phyloP scores from a whole-genome alignment of 1,284 basidiomycete genomes.

The Ceratobasidium sp. region DNA sequence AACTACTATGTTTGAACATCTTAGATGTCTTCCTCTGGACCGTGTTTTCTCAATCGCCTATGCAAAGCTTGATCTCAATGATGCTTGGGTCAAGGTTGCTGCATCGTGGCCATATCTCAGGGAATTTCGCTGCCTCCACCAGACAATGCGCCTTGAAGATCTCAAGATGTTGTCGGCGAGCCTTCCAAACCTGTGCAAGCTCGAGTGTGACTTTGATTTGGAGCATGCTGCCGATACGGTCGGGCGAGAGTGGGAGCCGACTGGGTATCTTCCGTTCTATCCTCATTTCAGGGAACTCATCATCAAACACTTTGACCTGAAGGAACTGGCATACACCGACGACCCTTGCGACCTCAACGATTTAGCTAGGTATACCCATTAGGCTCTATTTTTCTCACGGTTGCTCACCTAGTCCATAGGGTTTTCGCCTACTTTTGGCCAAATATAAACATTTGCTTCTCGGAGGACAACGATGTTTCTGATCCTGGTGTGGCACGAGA shows the following conservation, averaged over 20 bases:
- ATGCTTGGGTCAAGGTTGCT: not conserved
- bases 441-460: not conserved
- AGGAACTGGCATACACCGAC: not conserved
- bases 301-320: not conserved
- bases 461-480: not conserved
- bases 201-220: not conserved
- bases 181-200: not conserved
- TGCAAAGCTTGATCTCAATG: not conserved
- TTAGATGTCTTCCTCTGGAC: not conserved
- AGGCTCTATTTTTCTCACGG: not conserved
- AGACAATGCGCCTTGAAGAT: not conserved
- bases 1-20: not conserved
- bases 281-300: not conserved
- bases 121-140: not conserved
- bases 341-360: not conserved
- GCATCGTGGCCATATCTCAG: not conserved
- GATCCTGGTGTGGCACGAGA: not conserved
- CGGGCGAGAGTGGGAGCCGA: not conserved
- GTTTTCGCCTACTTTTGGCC: conserved; percentile 11
- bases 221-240: not conserved
- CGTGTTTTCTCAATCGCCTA: not conserved
- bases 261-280: not conserved
- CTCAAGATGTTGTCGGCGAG: not conserved
- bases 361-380: not conserved
- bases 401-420: not conserved